These are phyloP conservation scores for Zancudomyces culisetae DNA, from an alignment of 371 early-diverging fungal species.

Conservation along the genomic window DNA sequence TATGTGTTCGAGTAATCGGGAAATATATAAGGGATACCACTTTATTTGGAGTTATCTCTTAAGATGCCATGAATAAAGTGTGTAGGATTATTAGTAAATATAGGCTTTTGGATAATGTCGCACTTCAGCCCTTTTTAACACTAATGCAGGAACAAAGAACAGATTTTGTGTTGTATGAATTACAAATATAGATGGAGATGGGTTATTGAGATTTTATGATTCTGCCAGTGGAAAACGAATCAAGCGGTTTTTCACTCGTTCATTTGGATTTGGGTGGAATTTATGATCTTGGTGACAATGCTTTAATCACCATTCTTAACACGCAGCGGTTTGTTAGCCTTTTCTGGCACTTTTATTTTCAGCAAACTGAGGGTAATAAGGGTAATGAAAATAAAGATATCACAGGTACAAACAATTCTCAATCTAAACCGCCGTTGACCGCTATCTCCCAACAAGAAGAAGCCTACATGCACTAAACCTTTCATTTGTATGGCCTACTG, in stretches of 20 bases:
- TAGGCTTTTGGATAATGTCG: slow-evolving; percentile 41
- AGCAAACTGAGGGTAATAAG: neutral
- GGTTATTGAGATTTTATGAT: slow-evolving; percentile 31
- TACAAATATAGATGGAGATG: slow-evolving; percentile 37
- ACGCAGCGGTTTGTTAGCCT: too few species aligned
- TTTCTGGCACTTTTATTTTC: too few species aligned
- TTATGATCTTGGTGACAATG: slow-evolving; percentile 32
- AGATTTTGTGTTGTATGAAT: slow-evolving; percentile 51
- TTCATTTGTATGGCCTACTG: too few species aligned
- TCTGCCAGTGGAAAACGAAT: too few species aligned
- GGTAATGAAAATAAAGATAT: neutral
- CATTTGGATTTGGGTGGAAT: slow-evolving; percentile 34
- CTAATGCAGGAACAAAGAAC: slow-evolving; percentile 27
- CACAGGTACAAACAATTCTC: neutral
- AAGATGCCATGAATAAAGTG: slow-evolving; percentile 42
- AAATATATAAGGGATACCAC: slow-evolving; percentile 55
- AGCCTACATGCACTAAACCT: too few species aligned
- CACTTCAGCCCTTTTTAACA: slow-evolving; percentile 49
- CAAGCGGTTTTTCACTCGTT: too few species aligned
- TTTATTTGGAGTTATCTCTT: slow-evolving; percentile 56
- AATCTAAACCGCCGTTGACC: neutral
- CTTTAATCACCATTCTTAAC: slow-evolving; percentile 32
- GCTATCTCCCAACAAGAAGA: neutral
- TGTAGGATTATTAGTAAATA: slow-evolving; percentile 59
- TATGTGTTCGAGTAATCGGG: slow-evolving; percentile 37